Base-by-base conservation (phyloP, 805 yeast species). In the Monosporozyma yasuniensis region DNA sequence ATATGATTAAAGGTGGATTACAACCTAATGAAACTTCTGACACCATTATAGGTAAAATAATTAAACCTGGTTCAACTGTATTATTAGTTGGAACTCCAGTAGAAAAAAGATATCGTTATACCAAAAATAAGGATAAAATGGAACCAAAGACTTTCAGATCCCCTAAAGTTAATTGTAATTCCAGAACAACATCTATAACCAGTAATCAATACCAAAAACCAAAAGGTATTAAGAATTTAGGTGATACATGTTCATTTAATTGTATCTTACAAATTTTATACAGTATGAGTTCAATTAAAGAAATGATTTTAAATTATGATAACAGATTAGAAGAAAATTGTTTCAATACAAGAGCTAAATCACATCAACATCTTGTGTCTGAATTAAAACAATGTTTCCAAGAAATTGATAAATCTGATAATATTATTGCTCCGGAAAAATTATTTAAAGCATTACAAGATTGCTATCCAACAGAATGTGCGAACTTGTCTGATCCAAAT, bases 231-330 rank as follows among this genome's bases (percentile, higher is more conserved):
- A 87, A 84, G 68, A 91, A 91, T 63, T 83, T 89, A 62, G 98
- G 98, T 16, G 93, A 91, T 63, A 91, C 98, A 0, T 91, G 99
- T 67, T 90, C 90, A 61, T 71, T 93, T 63, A 91, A 93, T 64
- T 88, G 97, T 0, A 73, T 91, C 41, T 71, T 91, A 45, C 99
- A 91, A 63, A 87, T 84, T 52, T 82, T 90, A 59, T 87, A 86
- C 68, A 84, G 86, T 22, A 77, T 90, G 25, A 77, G 78, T 47
- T 87, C 88, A 0, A 71, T 93, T 42, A 75, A 95, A 53, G 77
- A 81, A 2, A 70, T 76, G 56, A 73, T 88, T 30, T 59, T 84
- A 47, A 57, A 68, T 2, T 87, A 82, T 57, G 71, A 76, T 47
- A 51, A 34, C 7, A 25, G 34, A 28, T 21, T 28, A 8, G 48